Conservation (phyloP, 2,329 filamentous ascomycete genomes). For the Colletotrichum incanum region DNA sequence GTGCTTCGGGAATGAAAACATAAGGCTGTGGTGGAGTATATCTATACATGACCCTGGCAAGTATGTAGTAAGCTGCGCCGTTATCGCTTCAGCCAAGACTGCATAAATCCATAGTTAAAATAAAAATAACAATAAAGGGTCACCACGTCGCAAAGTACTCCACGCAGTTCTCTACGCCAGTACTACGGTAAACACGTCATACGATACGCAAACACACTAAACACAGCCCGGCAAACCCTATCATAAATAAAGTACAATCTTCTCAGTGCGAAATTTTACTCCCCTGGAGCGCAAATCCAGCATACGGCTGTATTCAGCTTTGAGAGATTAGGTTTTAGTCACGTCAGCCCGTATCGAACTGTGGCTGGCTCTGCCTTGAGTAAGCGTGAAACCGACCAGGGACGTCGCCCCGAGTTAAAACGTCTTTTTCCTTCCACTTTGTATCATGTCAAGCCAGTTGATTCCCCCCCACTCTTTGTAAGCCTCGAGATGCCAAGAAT, state of each 20-base stretch:
- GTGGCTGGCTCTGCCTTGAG: conserved; percentile 6
- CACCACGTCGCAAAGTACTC: background rate
- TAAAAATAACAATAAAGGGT: no score
- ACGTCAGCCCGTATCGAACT: conserved; percentile 4
- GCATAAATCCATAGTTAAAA: background rate
- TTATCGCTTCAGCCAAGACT: background rate
- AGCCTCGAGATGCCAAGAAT: background rate
- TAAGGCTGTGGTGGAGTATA: background rate
- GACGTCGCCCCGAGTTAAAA: conserved; percentile 13
- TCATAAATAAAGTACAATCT: background rate
- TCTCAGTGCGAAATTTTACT: background rate
- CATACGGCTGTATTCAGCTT: background rate
- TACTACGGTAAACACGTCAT: background rate
- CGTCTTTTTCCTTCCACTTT: background rate
- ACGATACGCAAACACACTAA: background rate
- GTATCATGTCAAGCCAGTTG: background rate
- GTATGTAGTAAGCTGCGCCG: background rate
- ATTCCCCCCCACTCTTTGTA: background rate
- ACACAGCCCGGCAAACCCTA: conserved; percentile 1
- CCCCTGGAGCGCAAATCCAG: background rate
- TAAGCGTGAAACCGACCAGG: conserved; percentile 28
- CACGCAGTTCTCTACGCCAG: background rate
- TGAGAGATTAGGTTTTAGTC: conserved; percentile 6
- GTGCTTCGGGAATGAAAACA: no score
- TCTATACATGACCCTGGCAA: background rate